Conservation (phyloP, 495 filamentous ascomycete species). For the Penicillium paradoxum region DNA sequence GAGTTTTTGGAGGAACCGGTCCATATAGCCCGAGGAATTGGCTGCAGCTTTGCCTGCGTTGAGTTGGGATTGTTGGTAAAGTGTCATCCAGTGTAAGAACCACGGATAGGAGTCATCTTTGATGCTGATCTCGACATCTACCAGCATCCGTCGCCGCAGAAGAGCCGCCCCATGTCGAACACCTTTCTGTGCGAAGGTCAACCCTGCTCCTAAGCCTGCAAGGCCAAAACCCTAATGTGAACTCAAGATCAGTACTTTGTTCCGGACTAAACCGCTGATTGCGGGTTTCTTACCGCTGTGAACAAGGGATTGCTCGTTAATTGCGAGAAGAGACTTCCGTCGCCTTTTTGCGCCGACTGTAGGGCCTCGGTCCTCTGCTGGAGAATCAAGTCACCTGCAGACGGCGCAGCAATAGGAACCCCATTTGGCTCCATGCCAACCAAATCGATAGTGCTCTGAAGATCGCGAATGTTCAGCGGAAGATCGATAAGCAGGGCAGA, state of each 20-base stretch:
- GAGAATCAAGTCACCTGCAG: conserved; percentile 35
- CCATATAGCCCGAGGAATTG: conserved; percentile 41
- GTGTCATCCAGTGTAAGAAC: conserved; percentile 90
- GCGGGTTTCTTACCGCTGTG: conserved; percentile 49
- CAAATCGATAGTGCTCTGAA: conserved; percentile 4
- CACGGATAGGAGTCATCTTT: conserved; percentile 91
- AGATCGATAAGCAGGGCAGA: conserved; percentile 22
- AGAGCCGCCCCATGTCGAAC: conserved; percentile 62
- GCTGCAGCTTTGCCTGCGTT: conserved; percentile 33
- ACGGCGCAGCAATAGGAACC: conserved; percentile 29
- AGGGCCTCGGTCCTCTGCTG: conserved; percentile 36
- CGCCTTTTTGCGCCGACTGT: conserved; percentile 28
- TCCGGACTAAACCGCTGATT: not conserved
- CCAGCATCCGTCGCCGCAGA: conserved; percentile 78
- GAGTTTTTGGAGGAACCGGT: conserved; percentile 52
- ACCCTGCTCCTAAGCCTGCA: conserved; percentile 73
- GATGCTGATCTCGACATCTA: conserved; percentile 90
- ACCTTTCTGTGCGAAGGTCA: conserved; percentile 70
- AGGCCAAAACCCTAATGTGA: conserved; percentile 68
- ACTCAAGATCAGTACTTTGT: not conserved
- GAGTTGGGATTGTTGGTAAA: conserved; percentile 61
- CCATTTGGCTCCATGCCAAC: conserved; percentile 41
- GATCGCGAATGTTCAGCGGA: conserved; percentile 9
- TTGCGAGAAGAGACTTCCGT: conserved; percentile 47
- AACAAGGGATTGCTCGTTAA: conserved; percentile 65